Evolutionary conservation across 2,329 filamentous ascomycete species (phyloP), one percentile per base, ranked within the genome.

Genomic region (Chrysoporthe cubensis): DNA sequence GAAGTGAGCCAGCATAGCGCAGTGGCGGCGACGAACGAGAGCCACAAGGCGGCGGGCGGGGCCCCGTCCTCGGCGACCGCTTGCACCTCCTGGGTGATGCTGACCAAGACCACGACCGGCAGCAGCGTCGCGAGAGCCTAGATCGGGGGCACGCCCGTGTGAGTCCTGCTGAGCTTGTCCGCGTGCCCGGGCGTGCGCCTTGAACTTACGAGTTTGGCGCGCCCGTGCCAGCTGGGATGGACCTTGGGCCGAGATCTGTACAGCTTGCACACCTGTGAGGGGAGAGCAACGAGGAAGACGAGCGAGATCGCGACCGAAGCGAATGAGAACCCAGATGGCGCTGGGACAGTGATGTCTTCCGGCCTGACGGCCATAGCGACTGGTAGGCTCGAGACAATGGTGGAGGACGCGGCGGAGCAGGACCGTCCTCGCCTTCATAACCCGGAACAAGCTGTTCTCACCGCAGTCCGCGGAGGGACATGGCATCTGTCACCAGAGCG

Each of bases 1-100:
- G 34, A 21, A 14, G 40, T 73, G 26, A 74, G 64, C 46, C 65
- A 68, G 8, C 66, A 54, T 1, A 70, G 59, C n/a, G 48, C 60
- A 18, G 62, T n/a, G 42, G 70, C 44, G 18, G 68, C 70, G 14
- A 67, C 26, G 4, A 69, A 18, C 21, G 59, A 60, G 21, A 48
- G 32, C 40, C 40, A 61, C 9, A 61, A 9, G 8, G 59, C 16
- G 16, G 42, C 59, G n/a, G 42, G 21, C 11, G 13, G 21, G 26
- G 59, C 21, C 16, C 13, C 59, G 6, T 48, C 26, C 7, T 34
- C 26, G 43, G 40, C 21, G n/a, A 26, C 42, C 8, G 42, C 42
- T 26, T 44, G 42, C 16, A 46, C 43, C 8, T n/a, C 59, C 54
- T 42, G 54, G 18, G 62, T 43, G 18, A 48, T 14, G 1, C 32